phyloP scores from a whole-genome alignment of 768 basidiomycete species.

The Sporobolomyces pararoseus region DNA sequence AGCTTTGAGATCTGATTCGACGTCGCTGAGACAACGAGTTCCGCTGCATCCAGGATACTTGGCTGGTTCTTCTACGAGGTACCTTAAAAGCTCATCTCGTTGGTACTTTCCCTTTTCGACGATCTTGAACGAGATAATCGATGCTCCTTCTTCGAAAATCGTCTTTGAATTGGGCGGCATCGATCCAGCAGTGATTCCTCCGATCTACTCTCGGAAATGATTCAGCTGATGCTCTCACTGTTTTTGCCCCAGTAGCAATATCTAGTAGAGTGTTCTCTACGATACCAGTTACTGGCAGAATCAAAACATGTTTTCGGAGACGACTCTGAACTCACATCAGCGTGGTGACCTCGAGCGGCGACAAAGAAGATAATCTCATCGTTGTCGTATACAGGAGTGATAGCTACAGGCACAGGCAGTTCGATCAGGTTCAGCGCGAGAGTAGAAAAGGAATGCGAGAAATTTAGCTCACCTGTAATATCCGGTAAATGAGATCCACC shows the following conservation, averaged over 20 bases:
- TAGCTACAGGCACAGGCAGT: too few species aligned
- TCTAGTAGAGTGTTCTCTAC: constrained; percentile 16
- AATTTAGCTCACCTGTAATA: constrained; percentile 8
- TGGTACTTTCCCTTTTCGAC: constrained; percentile 79
- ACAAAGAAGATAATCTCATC: constrained; percentile 49
- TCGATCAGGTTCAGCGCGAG: too few species aligned
- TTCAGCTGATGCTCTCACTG: constrained; percentile 7
- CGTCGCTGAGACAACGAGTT: constrained; percentile 79
- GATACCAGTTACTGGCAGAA: constrained; percentile 15
- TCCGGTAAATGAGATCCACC: constrained; percentile 63
- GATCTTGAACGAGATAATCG: constrained; percentile 86
- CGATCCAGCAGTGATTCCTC: constrained; percentile 73
- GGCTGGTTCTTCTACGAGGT: constrained; percentile 74
- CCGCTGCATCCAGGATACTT: constrained; percentile 57
- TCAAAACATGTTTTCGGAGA: too few species aligned
- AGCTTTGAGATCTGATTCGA: constrained; percentile 87
- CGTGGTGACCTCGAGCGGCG: constrained; percentile 88
- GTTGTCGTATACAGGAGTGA: constrained; percentile 77
- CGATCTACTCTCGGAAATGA: constrained; percentile 9
- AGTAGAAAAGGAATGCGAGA: not conserved
- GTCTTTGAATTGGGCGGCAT: constrained; percentile 92
- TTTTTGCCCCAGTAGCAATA: constrained; percentile 14
- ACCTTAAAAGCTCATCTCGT: constrained; percentile 65
- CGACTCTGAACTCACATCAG: constrained; percentile 64
- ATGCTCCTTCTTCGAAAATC: constrained; percentile 92